A percentile compares a stretch with the other conserved stretches of the same genome.
Conservation (phyloP, 2,329 filamentous ascomycete genomes). For the Rhinocladiella mackenziei region DNA sequence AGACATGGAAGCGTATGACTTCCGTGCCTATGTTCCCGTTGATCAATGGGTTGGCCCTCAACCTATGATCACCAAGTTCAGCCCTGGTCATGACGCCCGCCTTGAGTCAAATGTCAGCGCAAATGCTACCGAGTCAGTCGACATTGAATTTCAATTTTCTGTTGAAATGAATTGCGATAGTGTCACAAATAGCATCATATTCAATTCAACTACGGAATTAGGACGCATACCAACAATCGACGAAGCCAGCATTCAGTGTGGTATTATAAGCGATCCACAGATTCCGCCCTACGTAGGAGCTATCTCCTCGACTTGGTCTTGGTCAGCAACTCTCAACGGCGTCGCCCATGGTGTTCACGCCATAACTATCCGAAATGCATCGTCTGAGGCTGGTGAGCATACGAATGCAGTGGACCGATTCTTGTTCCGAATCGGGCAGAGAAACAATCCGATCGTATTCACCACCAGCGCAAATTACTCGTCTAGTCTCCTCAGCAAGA, state of each 20-base stretch:
- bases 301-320: conserved; percentile 53
- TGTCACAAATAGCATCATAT: conserved; percentile 48
- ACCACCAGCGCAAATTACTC: conserved; percentile 57
- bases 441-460: conserved; percentile 58
- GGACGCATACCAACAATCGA: conserved; percentile 46
- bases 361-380: conserved; percentile 54
- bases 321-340: conserved; percentile 47
- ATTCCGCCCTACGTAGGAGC: conserved; percentile 47
- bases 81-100: conserved; percentile 58
- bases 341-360: conserved; percentile 60
- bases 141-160: conserved; percentile 57
- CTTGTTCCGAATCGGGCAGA: conserved; percentile 56
- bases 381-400: conserved; percentile 36
- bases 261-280: conserved; percentile 36
- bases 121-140: conserved; percentile 43
- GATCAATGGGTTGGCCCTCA: conserved; percentile 48
- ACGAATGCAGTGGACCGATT: conserved; percentile 59
- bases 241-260: conserved; percentile 45
- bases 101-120: conserved; percentile 47
- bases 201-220: conserved; percentile 52
- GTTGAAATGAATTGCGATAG: conserved; percentile 58
- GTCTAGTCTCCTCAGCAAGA: conserved; percentile 45
- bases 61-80: conserved; percentile 58
- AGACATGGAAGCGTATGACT: conserved; percentile 54
- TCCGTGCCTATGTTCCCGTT: conserved; percentile 57